Evolutionary conservation across 768 basidiomycete species (phyloP).

Genomic region (Serendipita sp.): DNA sequence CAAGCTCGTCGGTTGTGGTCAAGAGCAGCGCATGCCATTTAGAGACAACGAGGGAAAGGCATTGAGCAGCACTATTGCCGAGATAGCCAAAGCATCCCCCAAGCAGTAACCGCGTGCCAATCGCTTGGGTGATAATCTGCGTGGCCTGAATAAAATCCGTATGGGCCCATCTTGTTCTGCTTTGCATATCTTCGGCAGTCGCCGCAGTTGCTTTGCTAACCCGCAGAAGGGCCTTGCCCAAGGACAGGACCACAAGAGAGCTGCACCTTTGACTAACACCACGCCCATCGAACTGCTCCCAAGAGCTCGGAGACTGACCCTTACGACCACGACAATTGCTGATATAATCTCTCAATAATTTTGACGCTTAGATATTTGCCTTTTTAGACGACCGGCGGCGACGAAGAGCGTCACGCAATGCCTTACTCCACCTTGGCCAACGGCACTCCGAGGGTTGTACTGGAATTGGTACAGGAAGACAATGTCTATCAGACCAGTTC

Average conservation of each 20-base stretch:
- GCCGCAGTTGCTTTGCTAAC: too few relatives aligned
- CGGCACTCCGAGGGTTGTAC: neutral
- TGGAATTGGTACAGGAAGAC: neutral
- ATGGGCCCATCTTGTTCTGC: too few relatives aligned
- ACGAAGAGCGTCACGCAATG: neutral
- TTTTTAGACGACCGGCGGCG: neutral
- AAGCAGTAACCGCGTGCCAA: too few relatives aligned
- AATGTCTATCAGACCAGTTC: neutral
- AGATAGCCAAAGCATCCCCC: neutral
- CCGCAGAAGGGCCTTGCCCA: neutral
- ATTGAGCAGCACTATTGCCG: neutral
- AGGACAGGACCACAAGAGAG: neutral
- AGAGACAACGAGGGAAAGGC: too few relatives aligned
- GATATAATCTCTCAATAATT: neutral
- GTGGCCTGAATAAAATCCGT: too few relatives aligned
- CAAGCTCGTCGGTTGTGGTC: neutral
- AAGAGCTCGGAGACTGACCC: neutral
- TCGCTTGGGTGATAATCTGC: too few relatives aligned
- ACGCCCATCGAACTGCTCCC: neutral
- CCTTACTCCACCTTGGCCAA: neutral
- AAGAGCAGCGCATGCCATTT: neutral
- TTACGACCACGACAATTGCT: neutral
- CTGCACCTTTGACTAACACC: neutral
- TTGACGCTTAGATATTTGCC: neutral
- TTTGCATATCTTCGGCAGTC: too few relatives aligned